A percentile compares a stretch with the other conserved stretches of the same genome.
Conservation (phyloP, 495 filamentous ascomycete species). For the Hyphodiscus hymeniophilus region DNA sequence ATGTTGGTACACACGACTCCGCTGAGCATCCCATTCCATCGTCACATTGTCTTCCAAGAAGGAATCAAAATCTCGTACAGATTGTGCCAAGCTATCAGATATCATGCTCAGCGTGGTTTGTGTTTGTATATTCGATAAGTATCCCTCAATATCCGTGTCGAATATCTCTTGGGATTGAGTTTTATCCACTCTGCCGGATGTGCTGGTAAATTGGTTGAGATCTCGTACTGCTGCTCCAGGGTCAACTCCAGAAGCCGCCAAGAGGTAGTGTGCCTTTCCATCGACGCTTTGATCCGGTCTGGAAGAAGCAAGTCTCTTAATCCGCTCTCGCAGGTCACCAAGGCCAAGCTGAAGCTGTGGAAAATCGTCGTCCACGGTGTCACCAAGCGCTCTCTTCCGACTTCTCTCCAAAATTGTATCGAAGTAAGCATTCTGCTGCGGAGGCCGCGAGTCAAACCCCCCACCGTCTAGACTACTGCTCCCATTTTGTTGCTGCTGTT, state of each 20-base stretch:
- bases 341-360: constrained; percentile 74
- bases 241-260: constrained; percentile 82
- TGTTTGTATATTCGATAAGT: constrained; percentile 73
- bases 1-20: constrained; percentile 86
- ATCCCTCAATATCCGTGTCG: constrained; percentile 77
- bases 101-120: constrained; percentile 90
- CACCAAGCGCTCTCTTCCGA: constrained; percentile 50
- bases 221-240: constrained; percentile 71
- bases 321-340: constrained; percentile 77
- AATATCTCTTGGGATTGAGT: constrained; percentile 28
- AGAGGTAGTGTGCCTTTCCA: constrained; percentile 75
- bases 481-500: neutral
- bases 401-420: constrained; percentile 78
- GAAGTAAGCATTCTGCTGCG: constrained; percentile 56
- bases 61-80: constrained; percentile 79
- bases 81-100: constrained; percentile 74
- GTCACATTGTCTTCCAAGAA: constrained; percentile 92
- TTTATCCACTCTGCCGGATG: constrained; percentile 24
- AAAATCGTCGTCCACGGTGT: constrained; percentile 45
- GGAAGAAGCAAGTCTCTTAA: constrained; percentile 63
- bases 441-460: neutral
- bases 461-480: neutral
- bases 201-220: constrained; percentile 46
- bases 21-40: constrained; percentile 91
- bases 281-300: constrained; percentile 39